phyloP scores from a whole-genome alignment of 768 basidiomycete genomes.

The Rhodocollybia butyracea region DNA sequence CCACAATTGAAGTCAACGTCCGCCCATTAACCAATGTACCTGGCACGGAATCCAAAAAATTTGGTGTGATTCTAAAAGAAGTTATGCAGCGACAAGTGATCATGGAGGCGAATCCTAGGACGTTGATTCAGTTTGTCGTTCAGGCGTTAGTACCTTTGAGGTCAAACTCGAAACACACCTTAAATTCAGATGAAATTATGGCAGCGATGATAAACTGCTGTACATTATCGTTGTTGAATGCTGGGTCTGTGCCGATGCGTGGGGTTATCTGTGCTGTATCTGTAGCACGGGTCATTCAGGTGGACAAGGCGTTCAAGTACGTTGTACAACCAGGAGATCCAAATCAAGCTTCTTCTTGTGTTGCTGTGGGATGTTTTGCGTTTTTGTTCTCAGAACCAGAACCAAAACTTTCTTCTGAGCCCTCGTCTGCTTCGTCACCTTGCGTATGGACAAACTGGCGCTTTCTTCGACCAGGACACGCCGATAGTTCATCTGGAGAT shows the following conservation, averaged over 20 bases:
- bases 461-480: conserved; percentile 20
- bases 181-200: conserved; percentile 46
- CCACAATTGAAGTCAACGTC: conserved; percentile 71
- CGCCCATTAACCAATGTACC: conserved; percentile 69
- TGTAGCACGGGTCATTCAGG: conserved; percentile 34
- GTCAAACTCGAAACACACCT: conserved; percentile 20
- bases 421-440: conserved; percentile 16
- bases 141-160: conserved; percentile 49
- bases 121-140: conserved; percentile 74
- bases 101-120: conserved; percentile 58
- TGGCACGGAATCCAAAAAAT: conserved; percentile 65
- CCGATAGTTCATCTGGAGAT: too few relatives aligned
- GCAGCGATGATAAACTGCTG: conserved; percentile 72
- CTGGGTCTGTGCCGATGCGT: conserved; percentile 69
- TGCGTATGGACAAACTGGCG: conserved; percentile 63
- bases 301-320: conserved; percentile 24
- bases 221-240: conserved; percentile 63
- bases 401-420: conserved; percentile 15
- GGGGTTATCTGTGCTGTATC: conserved; percentile 73
- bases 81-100: conserved; percentile 66
- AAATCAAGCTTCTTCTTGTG: conserved; percentile 33
- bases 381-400: conserved; percentile 54
- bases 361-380: conserved; percentile 63
- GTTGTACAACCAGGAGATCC: conserved; percentile 53
- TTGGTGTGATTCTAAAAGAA: conserved; percentile 49